These are phyloP conservation scores for Ramaria sp. DNA, from an alignment of 768 basidiomycete species.

Conservation along the genomic window DNA sequence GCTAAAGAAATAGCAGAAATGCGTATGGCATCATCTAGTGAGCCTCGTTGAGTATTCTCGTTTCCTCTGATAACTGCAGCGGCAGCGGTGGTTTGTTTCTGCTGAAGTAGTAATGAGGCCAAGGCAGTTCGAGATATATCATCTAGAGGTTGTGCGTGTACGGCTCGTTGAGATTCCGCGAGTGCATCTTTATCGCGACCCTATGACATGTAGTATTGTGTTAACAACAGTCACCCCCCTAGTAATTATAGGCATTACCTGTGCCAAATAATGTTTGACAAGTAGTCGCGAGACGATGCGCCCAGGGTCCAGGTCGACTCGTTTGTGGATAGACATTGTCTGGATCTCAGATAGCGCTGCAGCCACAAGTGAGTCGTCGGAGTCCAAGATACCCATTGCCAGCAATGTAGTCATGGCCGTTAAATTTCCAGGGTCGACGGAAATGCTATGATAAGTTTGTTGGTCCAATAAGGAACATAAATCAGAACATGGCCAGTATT, in stretches of 20 bases:
- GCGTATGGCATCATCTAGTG: conserved; percentile 32
- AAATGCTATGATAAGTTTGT: conserved; percentile 42
- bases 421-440: conserved; percentile 66
- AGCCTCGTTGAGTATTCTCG: conserved; percentile 13
- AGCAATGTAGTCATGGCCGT: conserved; percentile 75
- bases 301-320: conserved; percentile 55
- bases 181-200: conserved; percentile 38
- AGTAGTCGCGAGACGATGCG: conserved; percentile 65
- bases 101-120: conserved; percentile 44
- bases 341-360: conserved; percentile 79
- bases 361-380: conserved; percentile 71
- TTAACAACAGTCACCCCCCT: conserved; percentile 1
- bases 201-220: conserved; percentile 22
- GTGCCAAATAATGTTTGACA: conserved; percentile 59
- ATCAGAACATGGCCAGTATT: conserved; percentile 15
- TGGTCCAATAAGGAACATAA: background rate
- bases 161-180: conserved; percentile 43
- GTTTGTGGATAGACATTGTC: conserved; percentile 53
- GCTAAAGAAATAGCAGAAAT: conserved; percentile 40
- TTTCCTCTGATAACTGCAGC: conserved; percentile 34
- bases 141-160: conserved; percentile 46
- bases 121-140: conserved; percentile 40
- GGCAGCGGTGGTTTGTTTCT: conserved; percentile 30
- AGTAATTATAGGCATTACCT: conserved; percentile 21
- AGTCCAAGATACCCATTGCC: conserved; percentile 79